These are phyloP conservation scores for Linnemannia hyalina DNA, from an alignment of 192 early-diverging fungal species.

Conservation along the genomic window DNA sequence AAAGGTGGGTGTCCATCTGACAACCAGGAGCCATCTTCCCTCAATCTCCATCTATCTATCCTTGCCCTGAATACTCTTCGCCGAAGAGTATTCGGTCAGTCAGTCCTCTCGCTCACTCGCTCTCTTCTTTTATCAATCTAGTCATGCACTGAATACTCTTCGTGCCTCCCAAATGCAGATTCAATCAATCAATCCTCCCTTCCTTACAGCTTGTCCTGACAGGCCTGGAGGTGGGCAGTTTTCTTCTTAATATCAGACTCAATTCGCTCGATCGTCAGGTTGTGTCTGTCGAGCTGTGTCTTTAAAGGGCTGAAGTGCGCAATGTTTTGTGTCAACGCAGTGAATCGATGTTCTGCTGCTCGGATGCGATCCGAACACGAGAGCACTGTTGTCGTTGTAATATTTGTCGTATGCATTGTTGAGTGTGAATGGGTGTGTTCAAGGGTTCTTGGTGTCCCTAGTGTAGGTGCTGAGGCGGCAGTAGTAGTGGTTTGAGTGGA, in stretches of 20 bases:
- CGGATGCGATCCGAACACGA: conserved; percentile 39
- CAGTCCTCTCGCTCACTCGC: neutral
- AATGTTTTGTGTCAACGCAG: conserved; percentile 51
- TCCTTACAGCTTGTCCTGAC: conserved; percentile 50
- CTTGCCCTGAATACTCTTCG: neutral
- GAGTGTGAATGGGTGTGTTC: neutral
- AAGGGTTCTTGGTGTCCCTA: neutral
- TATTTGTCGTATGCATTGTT: conserved; percentile 1
- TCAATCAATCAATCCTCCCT: neutral
- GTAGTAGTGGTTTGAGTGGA: neutral
- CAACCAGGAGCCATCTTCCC: neutral
- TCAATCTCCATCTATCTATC: neutral
- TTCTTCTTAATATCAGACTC: conserved; percentile 52
- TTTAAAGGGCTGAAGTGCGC: conserved; percentile 55
- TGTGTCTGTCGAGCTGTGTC: conserved; percentile 48
- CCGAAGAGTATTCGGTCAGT: neutral
- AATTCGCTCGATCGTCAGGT: conserved; percentile 42
- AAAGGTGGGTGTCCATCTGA: neutral
- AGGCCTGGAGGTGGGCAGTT: conserved; percentile 32
- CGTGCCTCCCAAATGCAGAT: neutral
- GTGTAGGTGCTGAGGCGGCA: neutral
- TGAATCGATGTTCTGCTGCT: conserved; percentile 47
- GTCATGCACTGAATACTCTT: neutral
- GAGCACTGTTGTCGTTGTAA: neutral
- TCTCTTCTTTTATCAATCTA: neutral